These are phyloP conservation scores for Saccharum spontaneum DNA, from an alignment of 176 grass and related monocot genomes.

Conservation along the genomic window DNA sequence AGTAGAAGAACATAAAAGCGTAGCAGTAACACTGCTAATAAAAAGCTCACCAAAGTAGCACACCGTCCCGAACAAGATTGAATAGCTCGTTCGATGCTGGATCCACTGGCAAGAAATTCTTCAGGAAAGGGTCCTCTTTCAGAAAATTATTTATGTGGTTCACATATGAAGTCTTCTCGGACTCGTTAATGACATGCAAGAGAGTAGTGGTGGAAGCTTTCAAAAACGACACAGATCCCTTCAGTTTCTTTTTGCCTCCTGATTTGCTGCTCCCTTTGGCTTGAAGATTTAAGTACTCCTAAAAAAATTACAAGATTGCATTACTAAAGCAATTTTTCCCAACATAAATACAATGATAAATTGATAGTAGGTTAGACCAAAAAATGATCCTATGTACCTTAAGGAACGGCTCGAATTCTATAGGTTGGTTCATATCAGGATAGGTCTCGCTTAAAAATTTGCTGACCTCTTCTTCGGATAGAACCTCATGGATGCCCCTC, in stretches of 20 bases:
- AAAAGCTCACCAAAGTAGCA: conserved; percentile 84
- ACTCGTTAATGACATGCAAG: conserved; percentile 88
- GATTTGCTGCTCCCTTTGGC: conserved; percentile 55
- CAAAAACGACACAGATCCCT: conserved; percentile 90
- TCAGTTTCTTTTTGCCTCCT: conserved; percentile 60
- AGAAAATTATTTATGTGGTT: conserved; percentile 95
- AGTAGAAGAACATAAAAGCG: neutral
- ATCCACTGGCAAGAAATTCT: conserved; percentile 89
- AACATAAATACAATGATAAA: neutral
- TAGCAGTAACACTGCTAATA: neutral
- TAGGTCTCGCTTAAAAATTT: conserved; percentile 57
- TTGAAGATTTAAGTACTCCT: conserved; percentile 89
- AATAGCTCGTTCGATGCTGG: conserved; percentile 67
- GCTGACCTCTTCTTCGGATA: conserved; percentile 63
- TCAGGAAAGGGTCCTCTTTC: conserved; percentile 79
- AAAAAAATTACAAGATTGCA: conserved; percentile 23
- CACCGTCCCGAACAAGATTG: conserved; percentile 81
- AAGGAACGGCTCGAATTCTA: conserved; percentile 93
- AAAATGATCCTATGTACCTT: conserved; percentile 45
- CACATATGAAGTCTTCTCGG: conserved; percentile 89
- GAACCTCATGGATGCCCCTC: conserved; percentile 75
- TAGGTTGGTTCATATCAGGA: conserved; percentile 56
- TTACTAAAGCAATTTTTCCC: neutral
- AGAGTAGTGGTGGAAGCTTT: conserved; percentile 94
- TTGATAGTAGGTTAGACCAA: neutral